Evolutionary conservation across 2,329 filamentous ascomycete species (phyloP).

Genomic region (Trichothecium roseum): DNA sequence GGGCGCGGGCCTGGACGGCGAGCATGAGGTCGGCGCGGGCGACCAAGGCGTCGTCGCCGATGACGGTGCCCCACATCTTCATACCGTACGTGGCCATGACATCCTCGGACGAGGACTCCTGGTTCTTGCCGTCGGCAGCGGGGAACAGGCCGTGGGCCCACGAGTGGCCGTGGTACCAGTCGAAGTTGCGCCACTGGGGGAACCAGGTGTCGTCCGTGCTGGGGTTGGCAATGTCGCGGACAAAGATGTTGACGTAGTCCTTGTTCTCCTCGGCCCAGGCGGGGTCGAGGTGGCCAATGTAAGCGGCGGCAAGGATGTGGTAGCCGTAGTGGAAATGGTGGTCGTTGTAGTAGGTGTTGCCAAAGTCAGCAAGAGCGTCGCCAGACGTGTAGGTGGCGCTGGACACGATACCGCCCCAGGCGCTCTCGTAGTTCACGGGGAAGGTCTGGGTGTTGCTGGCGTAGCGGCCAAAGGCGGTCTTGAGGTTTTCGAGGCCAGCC

Average conservation of each 20-base stretch:
- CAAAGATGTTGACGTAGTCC: slow-evolving; percentile 71
- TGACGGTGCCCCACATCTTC: slow-evolving; percentile 85
- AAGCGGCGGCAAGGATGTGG: slow-evolving; percentile 76
- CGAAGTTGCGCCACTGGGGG: slow-evolving; percentile 74
- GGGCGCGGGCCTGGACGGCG: slow-evolving; percentile 59
- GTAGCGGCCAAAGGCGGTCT: slow-evolving; percentile 56
- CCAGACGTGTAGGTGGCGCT: slow-evolving; percentile 60
- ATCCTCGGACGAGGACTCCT: slow-evolving; percentile 87
- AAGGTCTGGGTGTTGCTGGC: slow-evolving; percentile 56
- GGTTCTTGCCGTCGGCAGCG: slow-evolving; percentile 63
- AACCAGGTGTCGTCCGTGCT: slow-evolving; percentile 62
- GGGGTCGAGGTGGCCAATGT: slow-evolving; percentile 71
- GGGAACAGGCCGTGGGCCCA: slow-evolving; percentile 79
- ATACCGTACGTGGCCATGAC: slow-evolving; percentile 76
- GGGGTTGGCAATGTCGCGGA: slow-evolving; percentile 76
- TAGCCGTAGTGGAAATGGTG: slow-evolving; percentile 77
- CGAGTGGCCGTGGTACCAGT: slow-evolving; percentile 91
- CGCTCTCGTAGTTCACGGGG: slow-evolving; percentile 52
- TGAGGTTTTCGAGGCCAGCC: slow-evolving; percentile 49
- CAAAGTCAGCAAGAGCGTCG: slow-evolving; percentile 68
- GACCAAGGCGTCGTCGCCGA: slow-evolving; percentile 69
- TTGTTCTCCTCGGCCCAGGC: slow-evolving; percentile 68
- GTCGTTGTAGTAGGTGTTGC: slow-evolving; percentile 77
- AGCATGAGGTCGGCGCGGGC: slow-evolving; percentile 78
- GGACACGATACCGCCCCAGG: slow-evolving; percentile 75